Conservation (phyloP, 805 yeast genomes). For the Candida nemodendra region DNA sequence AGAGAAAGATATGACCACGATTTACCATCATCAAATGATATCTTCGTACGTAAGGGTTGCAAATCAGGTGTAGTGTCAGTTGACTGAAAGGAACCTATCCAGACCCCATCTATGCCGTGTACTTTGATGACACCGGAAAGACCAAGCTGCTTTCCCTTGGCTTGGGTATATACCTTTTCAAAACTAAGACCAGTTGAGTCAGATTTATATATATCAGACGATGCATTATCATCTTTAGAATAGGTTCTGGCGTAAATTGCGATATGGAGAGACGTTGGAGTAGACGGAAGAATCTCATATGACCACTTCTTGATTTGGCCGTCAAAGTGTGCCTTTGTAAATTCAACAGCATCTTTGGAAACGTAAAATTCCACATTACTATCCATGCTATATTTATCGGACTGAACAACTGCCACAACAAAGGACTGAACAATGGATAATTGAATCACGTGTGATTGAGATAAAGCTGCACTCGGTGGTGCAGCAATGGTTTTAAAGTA, state of each 20-base stretch:
- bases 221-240: constrained; percentile 9
- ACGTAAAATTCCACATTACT: constrained; percentile 41
- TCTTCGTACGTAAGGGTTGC: constrained; percentile 31
- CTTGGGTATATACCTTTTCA: constrained; percentile 40
- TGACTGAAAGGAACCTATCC: constrained; percentile 49
- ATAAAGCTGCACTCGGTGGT: constrained; percentile 12
- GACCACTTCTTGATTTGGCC: constrained; percentile 37
- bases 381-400: constrained; percentile 41
- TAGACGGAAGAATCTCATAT: constrained; percentile 40
- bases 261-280: constrained; percentile 40
- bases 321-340: constrained; percentile 40
- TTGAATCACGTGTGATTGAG: constrained; percentile 28
- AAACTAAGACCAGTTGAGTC: constrained; percentile 60
- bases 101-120: constrained; percentile 57
- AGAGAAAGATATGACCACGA: constrained; percentile 51
- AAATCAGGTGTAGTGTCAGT: constrained; percentile 23
- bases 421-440: constrained; percentile 41
- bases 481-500: constrained; percentile 36
- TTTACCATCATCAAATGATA: constrained; percentile 52
- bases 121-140: constrained; percentile 43
- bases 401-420: constrained; percentile 38
- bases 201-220: constrained; percentile 45
- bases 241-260: constrained; percentile 32
- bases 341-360: constrained; percentile 46
- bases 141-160: constrained; percentile 38